Percentiles rank a stretch among this genome's conserved stretches.
phyloP scores from a whole-genome alignment of 495 filamentous ascomycete species.

The Talaromyces nanjingensis region DNA sequence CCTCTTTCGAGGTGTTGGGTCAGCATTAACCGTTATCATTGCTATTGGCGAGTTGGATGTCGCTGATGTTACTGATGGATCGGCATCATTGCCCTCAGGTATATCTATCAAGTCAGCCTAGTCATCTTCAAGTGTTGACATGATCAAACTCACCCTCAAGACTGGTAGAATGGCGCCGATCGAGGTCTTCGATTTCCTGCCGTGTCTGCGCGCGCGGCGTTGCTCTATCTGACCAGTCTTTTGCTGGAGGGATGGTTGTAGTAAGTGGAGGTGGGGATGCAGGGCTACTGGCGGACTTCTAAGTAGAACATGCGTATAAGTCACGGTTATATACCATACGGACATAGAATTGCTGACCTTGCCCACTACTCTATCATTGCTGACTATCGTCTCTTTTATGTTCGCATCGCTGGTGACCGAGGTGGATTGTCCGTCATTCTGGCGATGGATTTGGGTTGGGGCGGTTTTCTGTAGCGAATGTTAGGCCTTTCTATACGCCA shows the following conservation, averaged over 20 bases:
- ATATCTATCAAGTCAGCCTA: constrained; percentile 31
- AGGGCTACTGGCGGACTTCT: constrained; percentile 29
- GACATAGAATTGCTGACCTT: background rate
- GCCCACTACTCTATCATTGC: background rate
- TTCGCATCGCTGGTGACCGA: background rate
- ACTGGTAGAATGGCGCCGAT: constrained; percentile 47
- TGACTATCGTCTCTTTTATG: constrained; percentile 4
- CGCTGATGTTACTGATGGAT: constrained; percentile 27
- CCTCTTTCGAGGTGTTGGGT: constrained; percentile 32
- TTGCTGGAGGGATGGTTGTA: constrained; percentile 59
- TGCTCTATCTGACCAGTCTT: constrained; percentile 57
- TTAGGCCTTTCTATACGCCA: background rate
- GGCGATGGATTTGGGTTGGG: background rate
- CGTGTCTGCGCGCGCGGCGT: constrained; percentile 81
- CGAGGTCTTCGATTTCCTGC: constrained; percentile 57
- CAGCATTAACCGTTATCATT: constrained; percentile 28
- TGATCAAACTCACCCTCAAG: constrained; percentile 54
- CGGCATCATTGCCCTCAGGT: constrained; percentile 30
- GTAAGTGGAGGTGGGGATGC: constrained; percentile 59
- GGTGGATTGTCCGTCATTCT: background rate
- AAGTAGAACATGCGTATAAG: background rate
- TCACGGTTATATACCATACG: background rate
- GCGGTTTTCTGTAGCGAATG: background rate
- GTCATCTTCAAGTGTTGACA: background rate
- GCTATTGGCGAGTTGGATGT: constrained; percentile 2